Base-by-base conservation (phyloP, 768 basidiomycete species). In the Suillus plorans region DNA sequence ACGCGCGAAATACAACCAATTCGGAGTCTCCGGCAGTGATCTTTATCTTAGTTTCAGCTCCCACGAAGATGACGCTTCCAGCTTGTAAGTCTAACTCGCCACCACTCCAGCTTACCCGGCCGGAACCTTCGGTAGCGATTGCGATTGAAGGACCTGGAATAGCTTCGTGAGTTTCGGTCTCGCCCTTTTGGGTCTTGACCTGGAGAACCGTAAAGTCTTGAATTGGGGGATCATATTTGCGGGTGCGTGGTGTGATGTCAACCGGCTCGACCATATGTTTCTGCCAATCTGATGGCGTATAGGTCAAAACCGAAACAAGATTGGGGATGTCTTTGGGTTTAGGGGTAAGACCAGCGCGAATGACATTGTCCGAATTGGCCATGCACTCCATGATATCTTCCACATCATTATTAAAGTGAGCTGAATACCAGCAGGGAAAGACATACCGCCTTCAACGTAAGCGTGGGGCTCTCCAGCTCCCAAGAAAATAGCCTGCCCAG, bases 351-450 rank as follows among this genome's bases (percentile, higher is more conserved):
- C 97, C 97, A 8, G 97, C 97, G 39, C 97, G 93, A 68, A 99
- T 96, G 76, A 99, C 97, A 76, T 99, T 99, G 80, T 99, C 97
- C 0, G 94, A 96, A 67, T 96, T 96, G 31, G 97, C 97, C 96
- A 99, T 99, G 80, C 95, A 97, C 74, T 99, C 97, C 73, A 99
- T 94, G 76, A 96, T 96, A 73, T 99, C 97, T 97, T 71, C 5
- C 47, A 20, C 13, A 42, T 42, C 4, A 16, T 28, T n/a, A 42
- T 42, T 59, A 12, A n/a, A 12, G 1, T n/a, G 57, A 20, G 58
- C 3, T 59, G 41, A 20, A 59, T 42, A 42, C 28, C 28, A 28
- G 6, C 47, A 47, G 60, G 20, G 22, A 5, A 61, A 37, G 36
- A 66, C 87, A 67, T 70, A 94, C 96, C 95, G 75, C 97, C 97